Percentiles rank a stretch among this genome's conserved stretches.
Evolutionary conservation across 1,284 basidiomycete genomes (phyloP).

Genomic region (Moesziomyces aphidis): DNA sequence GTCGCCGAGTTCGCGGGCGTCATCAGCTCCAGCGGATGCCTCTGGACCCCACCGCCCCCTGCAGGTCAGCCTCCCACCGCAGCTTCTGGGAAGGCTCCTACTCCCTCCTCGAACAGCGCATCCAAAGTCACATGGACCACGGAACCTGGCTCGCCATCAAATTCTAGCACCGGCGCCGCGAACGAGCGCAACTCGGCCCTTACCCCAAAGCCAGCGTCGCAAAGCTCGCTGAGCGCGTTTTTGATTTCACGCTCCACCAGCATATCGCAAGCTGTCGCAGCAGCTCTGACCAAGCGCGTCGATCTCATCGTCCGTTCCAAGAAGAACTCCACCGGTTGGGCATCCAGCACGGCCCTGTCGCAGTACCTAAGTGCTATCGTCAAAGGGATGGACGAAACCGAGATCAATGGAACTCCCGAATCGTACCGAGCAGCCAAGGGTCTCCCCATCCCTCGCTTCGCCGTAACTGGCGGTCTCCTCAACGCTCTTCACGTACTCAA

Average conservation of each 20-base stretch:
- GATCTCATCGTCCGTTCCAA: slow-evolving; percentile 47
- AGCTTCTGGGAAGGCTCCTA: slow-evolving; percentile 5
- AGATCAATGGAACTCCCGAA: slow-evolving; percentile 23
- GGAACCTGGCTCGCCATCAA: slow-evolving; percentile 24
- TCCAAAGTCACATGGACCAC: slow-evolving; percentile 38
- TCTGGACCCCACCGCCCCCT: slow-evolving; percentile 54
- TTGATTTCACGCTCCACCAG: slow-evolving; percentile 42
- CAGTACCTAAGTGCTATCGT: slow-evolving; percentile 52
- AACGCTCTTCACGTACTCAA: slow-evolving; percentile 54
- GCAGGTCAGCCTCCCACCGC: slow-evolving; percentile 8
- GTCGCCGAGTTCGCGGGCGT: slow-evolving; percentile 52
- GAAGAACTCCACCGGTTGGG: slow-evolving; percentile 43
- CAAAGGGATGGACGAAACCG: slow-evolving; percentile 30
- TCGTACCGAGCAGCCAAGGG: slow-evolving; percentile 39
- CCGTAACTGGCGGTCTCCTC: slow-evolving; percentile 59
- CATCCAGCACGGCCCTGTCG: slow-evolving; percentile 43
- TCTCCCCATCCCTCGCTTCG: slow-evolving; percentile 52
- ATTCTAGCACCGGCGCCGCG: not conserved
- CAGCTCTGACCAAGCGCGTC: slow-evolving; percentile 55
- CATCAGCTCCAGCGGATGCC: slow-evolving; percentile 51
- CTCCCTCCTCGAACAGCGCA: not conserved
- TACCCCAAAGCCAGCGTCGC: not conserved
- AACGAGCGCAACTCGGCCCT: not conserved
- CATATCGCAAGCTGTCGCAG: slow-evolving; percentile 51
- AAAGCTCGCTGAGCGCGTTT: slow-evolving; percentile 33